These are phyloP conservation scores for Eustoma russellianum DNA, from an alignment of 257 asterid species.

Conservation along the genomic window DNA sequence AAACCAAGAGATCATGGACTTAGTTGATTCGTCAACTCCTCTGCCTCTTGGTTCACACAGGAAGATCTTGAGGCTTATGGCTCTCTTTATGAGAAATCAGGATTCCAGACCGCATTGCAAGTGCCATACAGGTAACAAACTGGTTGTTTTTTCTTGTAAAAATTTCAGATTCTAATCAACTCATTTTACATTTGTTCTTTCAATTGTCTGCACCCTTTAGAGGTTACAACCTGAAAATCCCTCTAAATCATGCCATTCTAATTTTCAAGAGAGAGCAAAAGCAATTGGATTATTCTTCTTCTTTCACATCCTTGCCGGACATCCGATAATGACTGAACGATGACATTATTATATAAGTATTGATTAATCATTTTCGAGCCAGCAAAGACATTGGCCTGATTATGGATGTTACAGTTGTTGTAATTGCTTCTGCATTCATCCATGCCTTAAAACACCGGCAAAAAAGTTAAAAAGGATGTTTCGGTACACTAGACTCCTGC, in stretches of 20 bases:
- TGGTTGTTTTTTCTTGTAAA: not conserved
- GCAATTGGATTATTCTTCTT: no score
- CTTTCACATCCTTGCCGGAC: no score
- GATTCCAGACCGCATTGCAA: conserved; percentile 43
- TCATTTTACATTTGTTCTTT: not conserved
- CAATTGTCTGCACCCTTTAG: not conserved
- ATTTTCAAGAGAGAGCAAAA: no score
- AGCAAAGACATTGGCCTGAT: no score
- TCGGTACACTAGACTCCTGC: no score
- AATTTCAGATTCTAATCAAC: not conserved
- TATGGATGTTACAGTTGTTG: no score
- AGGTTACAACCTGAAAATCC: not conserved
- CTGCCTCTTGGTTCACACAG: conserved; percentile 45
- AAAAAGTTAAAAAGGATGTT: no score
- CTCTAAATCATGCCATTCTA: not conserved
- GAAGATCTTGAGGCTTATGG: conserved; percentile 46
- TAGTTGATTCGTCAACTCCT: conserved; percentile 44
- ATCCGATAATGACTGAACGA: no score
- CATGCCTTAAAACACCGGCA: no score
- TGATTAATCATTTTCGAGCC: no score
- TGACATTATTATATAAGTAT: no score
- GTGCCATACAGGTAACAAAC: conserved; percentile 55
- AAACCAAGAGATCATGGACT: conserved; percentile 43
- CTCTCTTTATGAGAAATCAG: conserved; percentile 48
- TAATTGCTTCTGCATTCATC: no score